phyloP scores from a whole-genome alignment of 176 grass and related monocot genomes.

The Coix lacrymajobi region DNA sequence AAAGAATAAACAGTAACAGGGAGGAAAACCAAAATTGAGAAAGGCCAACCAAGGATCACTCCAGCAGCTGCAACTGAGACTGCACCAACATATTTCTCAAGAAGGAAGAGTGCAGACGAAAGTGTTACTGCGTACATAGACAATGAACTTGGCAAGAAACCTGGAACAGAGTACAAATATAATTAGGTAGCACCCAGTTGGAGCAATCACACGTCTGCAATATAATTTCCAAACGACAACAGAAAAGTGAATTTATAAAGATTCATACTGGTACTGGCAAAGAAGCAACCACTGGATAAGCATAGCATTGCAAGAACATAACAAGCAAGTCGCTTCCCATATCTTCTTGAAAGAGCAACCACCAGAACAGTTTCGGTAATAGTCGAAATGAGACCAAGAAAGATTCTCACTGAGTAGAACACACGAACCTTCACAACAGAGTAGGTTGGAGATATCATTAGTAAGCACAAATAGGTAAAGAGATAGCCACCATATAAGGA shows the following conservation, averaged over 20 bases:
- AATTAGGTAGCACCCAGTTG: background rate
- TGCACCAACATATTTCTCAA: constrained; percentile 71
- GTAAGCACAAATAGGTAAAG: background rate
- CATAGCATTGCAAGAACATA: constrained; percentile 95
- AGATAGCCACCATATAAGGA: background rate
- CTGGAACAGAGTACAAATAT: constrained; percentile 35
- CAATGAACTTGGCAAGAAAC: constrained; percentile 98
- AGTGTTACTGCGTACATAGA: constrained; percentile 99
- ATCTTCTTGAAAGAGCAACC: constrained; percentile 87
- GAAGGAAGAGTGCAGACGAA: constrained; percentile 85
- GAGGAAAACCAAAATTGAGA: constrained; percentile 89
- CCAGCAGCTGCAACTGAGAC: constrained; percentile 78
- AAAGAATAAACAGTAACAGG: constrained; percentile 77
- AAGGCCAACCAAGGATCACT: constrained; percentile 98
- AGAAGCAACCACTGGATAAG: constrained; percentile 96
- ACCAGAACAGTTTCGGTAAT: constrained; percentile 85
- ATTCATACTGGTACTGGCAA: constrained; percentile 93
- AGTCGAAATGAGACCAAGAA: constrained; percentile 93
- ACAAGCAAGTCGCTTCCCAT: constrained; percentile 86
- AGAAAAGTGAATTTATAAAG: constrained; percentile 24
- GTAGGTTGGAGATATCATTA: constrained; percentile 21
- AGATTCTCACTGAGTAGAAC: constrained; percentile 91
- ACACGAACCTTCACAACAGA: constrained; percentile 56
- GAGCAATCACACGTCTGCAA: constrained; percentile 11
- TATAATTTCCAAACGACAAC: background rate